A percentile compares a stretch with the other conserved stretches of the same genome.
Conservation (phyloP, 257 asterid genomes). For the Penstemon barbatus region DNA sequence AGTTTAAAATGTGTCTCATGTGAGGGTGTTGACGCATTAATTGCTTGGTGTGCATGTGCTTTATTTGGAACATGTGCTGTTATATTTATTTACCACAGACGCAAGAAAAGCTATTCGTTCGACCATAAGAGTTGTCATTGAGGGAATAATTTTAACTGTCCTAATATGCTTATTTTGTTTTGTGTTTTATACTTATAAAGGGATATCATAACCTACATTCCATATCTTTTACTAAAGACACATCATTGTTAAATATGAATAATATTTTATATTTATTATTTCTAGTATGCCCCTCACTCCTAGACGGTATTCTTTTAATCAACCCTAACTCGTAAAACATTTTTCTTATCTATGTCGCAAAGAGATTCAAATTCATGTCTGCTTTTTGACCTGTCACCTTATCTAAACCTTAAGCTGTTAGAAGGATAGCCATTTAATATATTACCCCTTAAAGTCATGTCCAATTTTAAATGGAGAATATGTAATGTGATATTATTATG, state of each 20-base stretch:
- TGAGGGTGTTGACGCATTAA: conserved; percentile 4
- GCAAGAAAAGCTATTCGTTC: conserved; percentile 3
- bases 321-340: no score
- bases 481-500: conserved; percentile 12
- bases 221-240: not conserved
- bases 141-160: not conserved
- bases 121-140: conserved; percentile 9
- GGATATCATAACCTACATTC: not conserved
- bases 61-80: not conserved
- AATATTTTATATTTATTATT: no score
- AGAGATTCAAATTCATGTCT: no score
- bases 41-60: not conserved
- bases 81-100: conserved; percentile 16
- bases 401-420: no score
- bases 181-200: not conserved
- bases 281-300: no score
- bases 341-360: no score
- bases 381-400: no score
- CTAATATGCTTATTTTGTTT: not conserved
- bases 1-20: not conserved
- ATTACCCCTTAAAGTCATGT: not conserved
- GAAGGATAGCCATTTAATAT: no score
- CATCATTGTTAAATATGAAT: no score
- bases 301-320: no score
- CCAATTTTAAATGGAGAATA: not conserved